A percentile compares a stretch with the other conserved stretches of the same genome.
Conservation (phyloP, 2,329 filamentous ascomycete species). For the Epichloe sp. region DNA sequence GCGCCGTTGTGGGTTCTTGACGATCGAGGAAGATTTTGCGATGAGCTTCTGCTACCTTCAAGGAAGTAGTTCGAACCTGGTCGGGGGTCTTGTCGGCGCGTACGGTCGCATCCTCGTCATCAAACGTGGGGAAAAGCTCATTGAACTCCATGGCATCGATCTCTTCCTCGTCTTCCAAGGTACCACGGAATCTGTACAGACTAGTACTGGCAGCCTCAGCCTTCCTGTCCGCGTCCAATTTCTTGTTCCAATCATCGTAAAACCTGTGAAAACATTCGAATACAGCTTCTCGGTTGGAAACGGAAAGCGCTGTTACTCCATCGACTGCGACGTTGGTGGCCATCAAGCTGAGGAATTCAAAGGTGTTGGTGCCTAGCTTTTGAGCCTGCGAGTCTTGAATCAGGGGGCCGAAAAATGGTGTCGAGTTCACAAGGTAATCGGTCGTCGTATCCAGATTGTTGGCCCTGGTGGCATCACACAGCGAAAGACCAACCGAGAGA, state of each 20-base stretch:
- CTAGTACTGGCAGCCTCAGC: constrained; percentile 61
- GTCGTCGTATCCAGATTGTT: constrained; percentile 25
- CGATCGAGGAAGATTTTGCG: constrained; percentile 35
- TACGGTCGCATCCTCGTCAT: constrained; percentile 29
- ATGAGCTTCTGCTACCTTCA: constrained; percentile 50
- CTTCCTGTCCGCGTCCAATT: constrained; percentile 63
- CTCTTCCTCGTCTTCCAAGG: constrained; percentile 62
- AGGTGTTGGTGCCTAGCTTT: constrained; percentile 14
- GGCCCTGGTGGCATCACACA: constrained; percentile 35
- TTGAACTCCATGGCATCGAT: constrained; percentile 61
- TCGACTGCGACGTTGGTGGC: constrained; percentile 31
- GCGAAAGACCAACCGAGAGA: constrained; percentile 59
- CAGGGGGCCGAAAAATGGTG: constrained; percentile 43
- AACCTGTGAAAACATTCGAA: constrained; percentile 58
- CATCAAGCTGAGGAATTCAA: constrained; percentile 31
- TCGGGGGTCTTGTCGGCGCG: constrained; percentile 19
- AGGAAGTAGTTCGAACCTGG: constrained; percentile 40
- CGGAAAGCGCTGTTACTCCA: constrained; percentile 27
- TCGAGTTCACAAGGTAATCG: constrained; percentile 28
- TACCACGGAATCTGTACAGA: constrained; percentile 73
- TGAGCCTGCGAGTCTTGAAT: constrained; percentile 15
- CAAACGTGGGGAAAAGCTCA: constrained; percentile 69
- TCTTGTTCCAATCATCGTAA: constrained; percentile 68
- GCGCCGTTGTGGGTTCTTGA: constrained; percentile 25
- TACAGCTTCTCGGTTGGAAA: constrained; percentile 37